Evolutionary conservation across 2,329 filamentous ascomycete genomes (phyloP).

Genomic region (Alternaria triticina): DNA sequence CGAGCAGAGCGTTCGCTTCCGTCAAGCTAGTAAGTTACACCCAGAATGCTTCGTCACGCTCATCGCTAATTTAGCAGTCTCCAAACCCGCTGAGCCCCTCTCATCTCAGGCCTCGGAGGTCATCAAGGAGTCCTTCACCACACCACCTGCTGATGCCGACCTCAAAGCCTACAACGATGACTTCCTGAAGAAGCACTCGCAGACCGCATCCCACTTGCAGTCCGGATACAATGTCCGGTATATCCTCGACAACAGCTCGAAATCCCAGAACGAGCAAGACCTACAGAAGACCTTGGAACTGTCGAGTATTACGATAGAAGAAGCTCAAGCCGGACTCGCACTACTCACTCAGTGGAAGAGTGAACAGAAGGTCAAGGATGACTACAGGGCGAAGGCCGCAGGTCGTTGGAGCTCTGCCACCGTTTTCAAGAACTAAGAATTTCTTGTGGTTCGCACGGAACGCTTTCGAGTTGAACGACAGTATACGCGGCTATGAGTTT

Average conservation of each 20-base stretch:
- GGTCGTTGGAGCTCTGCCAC: slow-evolving; percentile 50
- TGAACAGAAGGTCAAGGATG: slow-evolving; percentile 55
- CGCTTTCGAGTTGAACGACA: neutral
- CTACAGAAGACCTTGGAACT: slow-evolving; percentile 65
- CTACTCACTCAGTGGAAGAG: slow-evolving; percentile 61
- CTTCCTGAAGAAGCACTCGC: slow-evolving; percentile 67
- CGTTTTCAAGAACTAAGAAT: slow-evolving; percentile 34
- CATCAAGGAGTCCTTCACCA: slow-evolving; percentile 70
- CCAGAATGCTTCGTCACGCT: neutral
- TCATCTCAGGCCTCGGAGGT: slow-evolving; percentile 72
- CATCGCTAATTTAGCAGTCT: slow-evolving; percentile 30
- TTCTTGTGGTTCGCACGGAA: neutral
- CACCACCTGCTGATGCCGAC: slow-evolving; percentile 63
- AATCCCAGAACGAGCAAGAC: slow-evolving; percentile 65
- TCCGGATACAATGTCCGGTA: slow-evolving; percentile 67
- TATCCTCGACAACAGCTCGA: slow-evolving; percentile 63
- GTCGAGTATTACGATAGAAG: slow-evolving; percentile 59
- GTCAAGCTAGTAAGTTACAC: slow-evolving; percentile 56
- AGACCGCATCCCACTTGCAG: slow-evolving; percentile 67
- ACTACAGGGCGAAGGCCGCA: slow-evolving; percentile 53
- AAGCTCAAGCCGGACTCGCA: slow-evolving; percentile 63
- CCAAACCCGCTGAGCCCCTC: slow-evolving; percentile 55
- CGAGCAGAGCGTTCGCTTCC: slow-evolving; percentile 75
- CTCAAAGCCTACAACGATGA: slow-evolving; percentile 70
- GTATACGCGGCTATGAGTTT: slow-evolving; percentile 1